Base-by-base conservation (phyloP, 1,284 basidiomycete species). In the Caloboletus firmus region DNA sequence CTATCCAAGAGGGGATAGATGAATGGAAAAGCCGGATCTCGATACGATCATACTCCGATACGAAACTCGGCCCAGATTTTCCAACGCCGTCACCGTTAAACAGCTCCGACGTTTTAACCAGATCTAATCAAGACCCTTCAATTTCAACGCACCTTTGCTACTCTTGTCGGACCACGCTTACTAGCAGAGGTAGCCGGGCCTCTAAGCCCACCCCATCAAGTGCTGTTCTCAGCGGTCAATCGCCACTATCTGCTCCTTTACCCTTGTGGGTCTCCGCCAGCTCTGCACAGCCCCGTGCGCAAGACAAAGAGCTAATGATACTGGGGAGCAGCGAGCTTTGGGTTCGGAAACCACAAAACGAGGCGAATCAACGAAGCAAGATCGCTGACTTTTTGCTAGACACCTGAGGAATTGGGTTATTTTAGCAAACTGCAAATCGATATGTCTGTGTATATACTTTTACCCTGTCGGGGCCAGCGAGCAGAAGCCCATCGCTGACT, bases 1-100 rank as follows among this genome's bases (percentile, higher is more conserved):
- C 87, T n/a, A 76, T 81, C 2, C 89, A 91, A 61, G 74, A 74
- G 5, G 82, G 80, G n/a, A 76, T 87, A 10, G 79, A 84, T 55
- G 81, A 78, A 28, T 93, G 91, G 91, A 91, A 90, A 67, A 72
- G 79, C 0, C 78, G 78, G 30, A 90, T 88, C 64, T 85, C 89
- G 1, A 82, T 92, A 53, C 82, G 86, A 32, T 80, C 83, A 0
- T 79, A 84, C 45, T 65, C 69, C 1, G 70, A 72, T 37, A 58
- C 63, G 51, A 59, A 59, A 54, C 51, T 66, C 45, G 52, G 40
- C 17, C 31, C 51, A 24, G 59, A 60, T 49, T 43, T 40, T 32
- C 60, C 51, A 47, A 39, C 32, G 5, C 37, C 45, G 35, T 24
- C 36, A 28, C 35, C 50, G 41, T 36, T 45, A 12, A 43, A 45